Evolutionary conservation across 148 eudicot genomes (phyloP).

Genomic region (Rhododendron mucronatum): DNA sequence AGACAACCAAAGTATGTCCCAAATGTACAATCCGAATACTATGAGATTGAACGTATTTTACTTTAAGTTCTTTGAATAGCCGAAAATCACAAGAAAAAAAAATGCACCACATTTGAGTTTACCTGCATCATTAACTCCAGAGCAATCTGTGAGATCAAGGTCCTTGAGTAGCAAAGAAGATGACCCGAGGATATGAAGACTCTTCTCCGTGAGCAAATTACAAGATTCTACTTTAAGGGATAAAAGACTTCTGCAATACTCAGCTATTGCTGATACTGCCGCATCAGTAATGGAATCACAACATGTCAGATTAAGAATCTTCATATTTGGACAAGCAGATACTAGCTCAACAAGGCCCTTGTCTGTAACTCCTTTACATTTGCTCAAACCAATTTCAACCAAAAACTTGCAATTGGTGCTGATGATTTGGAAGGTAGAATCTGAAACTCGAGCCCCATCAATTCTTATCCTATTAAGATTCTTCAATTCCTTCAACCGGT

Average conservation of each 20-base stretch:
- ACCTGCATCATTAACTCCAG: constrained; percentile 63
- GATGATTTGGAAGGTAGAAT: constrained; percentile 33
- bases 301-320: constrained; percentile 58
- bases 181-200: constrained; percentile 48
- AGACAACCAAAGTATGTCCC: neutral
- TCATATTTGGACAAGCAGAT: constrained; percentile 39
- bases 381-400: constrained; percentile 63
- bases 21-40: neutral
- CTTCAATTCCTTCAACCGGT: constrained; percentile 35
- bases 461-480: constrained; percentile 36
- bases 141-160: constrained; percentile 78
- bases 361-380: constrained; percentile 63
- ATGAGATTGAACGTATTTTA: neutral
- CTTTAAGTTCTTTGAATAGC: neutral
- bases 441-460: constrained; percentile 64
- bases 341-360: constrained; percentile 40
- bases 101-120: neutral
- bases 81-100: neutral
- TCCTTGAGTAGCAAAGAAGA: constrained; percentile 51
- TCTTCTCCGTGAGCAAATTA: constrained; percentile 47
- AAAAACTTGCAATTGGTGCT: constrained; percentile 37
- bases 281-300: constrained; percentile 58
- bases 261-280: constrained; percentile 51
- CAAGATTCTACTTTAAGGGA: constrained; percentile 73
- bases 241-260: constrained; percentile 40